Evolutionary conservation across 139 green algal species (phyloP).

Genomic region (Tetradesmus obliquus): DNA sequence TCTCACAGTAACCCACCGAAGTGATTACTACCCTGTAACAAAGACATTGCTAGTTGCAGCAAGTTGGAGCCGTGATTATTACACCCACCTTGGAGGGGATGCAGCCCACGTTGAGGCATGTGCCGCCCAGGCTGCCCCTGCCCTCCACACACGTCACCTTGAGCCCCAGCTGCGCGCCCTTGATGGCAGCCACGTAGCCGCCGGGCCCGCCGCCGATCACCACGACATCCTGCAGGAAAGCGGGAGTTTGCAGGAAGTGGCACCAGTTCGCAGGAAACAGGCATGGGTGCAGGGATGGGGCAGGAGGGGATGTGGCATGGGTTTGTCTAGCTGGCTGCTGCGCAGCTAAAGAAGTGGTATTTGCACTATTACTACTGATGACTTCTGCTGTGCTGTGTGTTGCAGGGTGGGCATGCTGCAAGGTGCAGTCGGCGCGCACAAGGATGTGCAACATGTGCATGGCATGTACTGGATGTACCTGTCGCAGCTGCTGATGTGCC

Average conservation of each 20-base stretch:
- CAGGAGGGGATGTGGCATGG: background rate
- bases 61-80: no score
- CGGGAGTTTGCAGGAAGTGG: background rate
- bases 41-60: no score
- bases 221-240: slow-evolving; percentile 86
- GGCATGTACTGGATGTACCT: no score
- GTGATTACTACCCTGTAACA: no score
- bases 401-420: background rate
- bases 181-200: slow-evolving; percentile 99
- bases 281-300: background rate
- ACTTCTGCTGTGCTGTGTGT: no score
- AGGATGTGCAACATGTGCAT: no score
- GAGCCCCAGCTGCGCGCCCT: slow-evolving; percentile 96
- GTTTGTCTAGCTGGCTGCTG: background rate
- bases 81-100: slow-evolving; percentile 92
- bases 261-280: background rate
- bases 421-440: no score
- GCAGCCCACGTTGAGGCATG: slow-evolving; percentile 99
- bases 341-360: background rate
- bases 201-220: slow-evolving; percentile 97
- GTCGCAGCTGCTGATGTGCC: no score
- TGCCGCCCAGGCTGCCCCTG: slow-evolving; percentile 92
- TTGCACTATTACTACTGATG: no score
- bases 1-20: background rate
- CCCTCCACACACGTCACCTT: slow-evolving; percentile 97